Evolutionary conservation across 2,329 filamentous ascomycete species (phyloP), one percentile per base, ranked within the genome.

Genomic region (Conoideocrella luteorostrata): DNA sequence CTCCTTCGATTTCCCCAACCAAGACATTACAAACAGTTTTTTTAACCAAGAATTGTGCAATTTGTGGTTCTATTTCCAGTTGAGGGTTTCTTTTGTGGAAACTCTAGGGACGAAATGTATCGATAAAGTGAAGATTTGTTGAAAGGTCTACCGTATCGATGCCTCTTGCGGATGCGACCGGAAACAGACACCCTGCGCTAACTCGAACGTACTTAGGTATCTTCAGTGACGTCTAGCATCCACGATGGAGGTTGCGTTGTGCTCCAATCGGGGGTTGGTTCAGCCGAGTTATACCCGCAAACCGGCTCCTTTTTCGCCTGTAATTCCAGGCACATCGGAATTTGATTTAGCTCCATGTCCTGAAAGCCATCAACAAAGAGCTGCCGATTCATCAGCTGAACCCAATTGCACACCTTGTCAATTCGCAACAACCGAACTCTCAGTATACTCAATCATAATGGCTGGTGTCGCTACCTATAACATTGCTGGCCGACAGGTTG

Each of bases 401-500:
- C 5, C 22, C 36, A 23, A 29, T 24, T 21, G 43, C 29, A 17
- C 23, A n/a, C 20, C 34, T 21, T 24, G 26, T 7, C 21, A 28
- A 35, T 35, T 47, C 28, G 24, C 41, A 23, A 18, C 33, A n/a
- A 23, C 18, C 20, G 24, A 30, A 50, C 49, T 49, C 52, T 49
- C 47, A 48, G 45, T 44, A 47, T 44, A 45, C 44, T 41, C 46
- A 44, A 50, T 47, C 52, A 61, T 45, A 55, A 67, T 67, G 65
- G 65, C 62, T 58, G 64, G 64, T 44, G 47, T 61, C 52, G 56
- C 63, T 49, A 60, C 60, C 52, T 81, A 80, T 69, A 71, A 61
- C 53, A 67, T 81, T 57, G 66, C 76, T 62, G 77, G 77, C 67
- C 71, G 69, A 60, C 71, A 79, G 64, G 63, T 81, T 62, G 77